Evolutionary conservation across 2,329 filamentous ascomycete genomes (phyloP).

Genomic region (Pestalotiopsis sp.): DNA sequence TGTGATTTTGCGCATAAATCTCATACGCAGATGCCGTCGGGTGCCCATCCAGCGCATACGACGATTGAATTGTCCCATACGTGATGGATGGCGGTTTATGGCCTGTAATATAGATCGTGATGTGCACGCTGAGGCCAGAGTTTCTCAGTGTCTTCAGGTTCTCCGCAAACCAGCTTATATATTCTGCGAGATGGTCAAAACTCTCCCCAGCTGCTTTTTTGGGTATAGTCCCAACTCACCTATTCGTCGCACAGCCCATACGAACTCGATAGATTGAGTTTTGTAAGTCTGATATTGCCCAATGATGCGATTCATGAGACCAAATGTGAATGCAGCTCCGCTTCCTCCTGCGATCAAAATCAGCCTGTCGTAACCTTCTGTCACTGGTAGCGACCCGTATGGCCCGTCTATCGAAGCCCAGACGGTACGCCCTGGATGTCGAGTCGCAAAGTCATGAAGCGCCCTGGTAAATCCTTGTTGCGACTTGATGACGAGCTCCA

Average conservation of each 20-base stretch:
- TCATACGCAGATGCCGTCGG: background rate
- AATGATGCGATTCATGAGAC: background rate
- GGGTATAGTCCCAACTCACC: background rate
- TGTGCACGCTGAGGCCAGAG: background rate
- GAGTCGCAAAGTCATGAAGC: background rate
- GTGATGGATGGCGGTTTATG: background rate
- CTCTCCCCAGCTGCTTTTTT: background rate
- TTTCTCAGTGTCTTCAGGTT: background rate
- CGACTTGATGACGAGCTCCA: background rate
- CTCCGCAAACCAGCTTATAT: constrained; percentile 1
- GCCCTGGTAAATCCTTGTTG: background rate
- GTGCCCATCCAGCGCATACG: background rate
- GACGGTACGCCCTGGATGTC: background rate
- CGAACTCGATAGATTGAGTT: background rate
- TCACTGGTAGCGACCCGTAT: background rate
- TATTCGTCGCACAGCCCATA: background rate
- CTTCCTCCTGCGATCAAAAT: background rate
- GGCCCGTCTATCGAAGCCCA: background rate
- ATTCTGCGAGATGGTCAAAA: background rate
- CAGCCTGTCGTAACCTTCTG: background rate
- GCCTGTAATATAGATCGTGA: background rate
- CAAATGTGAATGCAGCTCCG: background rate
- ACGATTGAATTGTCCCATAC: background rate
- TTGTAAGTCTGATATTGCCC: background rate
- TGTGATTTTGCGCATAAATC: background rate